Base-by-base conservation (phyloP, 805 yeast genomes). In the Candida krabiensis region DNA sequence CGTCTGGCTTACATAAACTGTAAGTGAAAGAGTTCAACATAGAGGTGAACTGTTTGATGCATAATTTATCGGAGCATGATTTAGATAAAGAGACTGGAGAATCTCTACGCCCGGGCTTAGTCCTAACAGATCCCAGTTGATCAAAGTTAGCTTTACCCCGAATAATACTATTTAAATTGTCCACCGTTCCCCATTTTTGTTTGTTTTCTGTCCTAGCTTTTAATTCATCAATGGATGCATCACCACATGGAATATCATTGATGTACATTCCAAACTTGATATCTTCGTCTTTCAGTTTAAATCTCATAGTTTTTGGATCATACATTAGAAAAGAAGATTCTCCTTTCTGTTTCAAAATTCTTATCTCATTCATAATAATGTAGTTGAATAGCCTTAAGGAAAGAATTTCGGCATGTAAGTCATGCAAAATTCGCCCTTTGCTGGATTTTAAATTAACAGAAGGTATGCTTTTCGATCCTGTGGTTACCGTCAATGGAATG, bases 91-190 rank as follows among this genome's bases (percentile, higher is more conserved):
- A 75, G 4, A 79, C 46, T 2, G 74, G 72, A 2, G 96, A 83
- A 56, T 93, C 98, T 19, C 69, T 58, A 35, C 98, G 61, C 2
- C 99, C 99, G 0, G 98, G 99, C 55, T 93, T 91, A 0, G 98
- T 90, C 45, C 99, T 69, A 1, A 91, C 89, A 7, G 66, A 60
- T 0, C 96, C 96, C 2, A 71, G 60, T 14, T 62, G 50, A 12
- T 62, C 63, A 47, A 77, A 82, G 55, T 77, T 67, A 24, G 73
- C 74, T 27, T 95, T 60, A 0, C 97, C 97, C 50, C 96, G 56
- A 1, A 75, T 12, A 2, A 47, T 35, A 1, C 46, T 50, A 2
- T 40, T 40, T 9, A 11, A n/a, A 15, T 25, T 33, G 8, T 34
- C 30, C 2, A 17, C 53, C 37, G 13, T 28, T 33, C 38, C 43